Base-by-base conservation (phyloP, 2,329 filamentous ascomycete species). In the Fusarium cicatricum region DNA sequence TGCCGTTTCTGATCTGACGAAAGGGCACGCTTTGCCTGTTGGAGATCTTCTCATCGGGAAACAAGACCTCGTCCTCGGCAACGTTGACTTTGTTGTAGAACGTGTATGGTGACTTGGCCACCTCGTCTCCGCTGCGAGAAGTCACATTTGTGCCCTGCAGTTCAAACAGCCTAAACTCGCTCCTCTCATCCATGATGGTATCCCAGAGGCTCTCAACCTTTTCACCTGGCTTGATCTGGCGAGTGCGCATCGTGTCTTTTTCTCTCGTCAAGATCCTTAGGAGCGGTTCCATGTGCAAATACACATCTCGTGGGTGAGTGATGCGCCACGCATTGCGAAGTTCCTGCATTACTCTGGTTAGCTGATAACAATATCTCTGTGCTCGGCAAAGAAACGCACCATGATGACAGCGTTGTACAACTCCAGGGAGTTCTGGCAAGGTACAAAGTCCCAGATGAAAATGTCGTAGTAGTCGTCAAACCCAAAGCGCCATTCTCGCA, bases 401-500 rank as follows among this genome's bases (percentile, higher is more conserved):
- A 48, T 40, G 3, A 69, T 41, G 1, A 64, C 34, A 1, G 47
- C 34, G 31, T 70, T 70, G 28, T 66, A 71, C 23, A 61, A 37
- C 0, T 52, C 38, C 19, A 60, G 48, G 0, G 41, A 32, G 2
- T 55, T 16, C 3, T 68, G 44, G 3, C 58, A 49, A 11, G 70
- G 68, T 0, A 55, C 60, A 49, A 71, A 68, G 19, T 68, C 64
- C 67, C 68, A 71, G 26, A 71, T 64, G 17, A 55, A 70, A 16
- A 71, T 52, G 33, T 71, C 68, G 16, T 71, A 70, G 21, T 69
- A 71, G 37, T 71, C 68, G 2, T 66, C 33, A 23, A 71, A 71
- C 2, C 61, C 55, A 33, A 71, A 69, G 0, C 62, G 61, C 70
- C 65, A 71, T 44, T 70, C 49, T 17, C 69, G 53, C 6, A 67